phyloP scores from a whole-genome alignment of 1,139 yeast species.

The Blastobotrys elegans region DNA sequence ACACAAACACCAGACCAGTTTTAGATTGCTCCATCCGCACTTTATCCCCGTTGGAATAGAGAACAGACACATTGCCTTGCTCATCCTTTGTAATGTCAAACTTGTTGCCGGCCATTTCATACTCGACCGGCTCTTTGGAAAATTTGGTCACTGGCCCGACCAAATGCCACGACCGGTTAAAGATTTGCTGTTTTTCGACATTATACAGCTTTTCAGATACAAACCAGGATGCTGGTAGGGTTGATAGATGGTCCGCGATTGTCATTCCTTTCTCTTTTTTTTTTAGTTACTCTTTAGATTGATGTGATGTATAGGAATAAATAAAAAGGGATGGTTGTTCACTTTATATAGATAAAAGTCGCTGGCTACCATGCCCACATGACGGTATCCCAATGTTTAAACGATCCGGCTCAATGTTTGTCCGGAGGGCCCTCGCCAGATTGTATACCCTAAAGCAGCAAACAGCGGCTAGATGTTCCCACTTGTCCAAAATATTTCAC shows the following conservation, averaged over 20 bases:
- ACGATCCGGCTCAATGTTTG: too few relatives aligned
- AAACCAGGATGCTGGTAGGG: constrained; percentile 14
- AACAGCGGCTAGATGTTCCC: neutral
- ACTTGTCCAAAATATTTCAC: neutral
- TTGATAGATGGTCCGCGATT: constrained; percentile 4
- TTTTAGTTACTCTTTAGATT: neutral
- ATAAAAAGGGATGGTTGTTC: neutral
- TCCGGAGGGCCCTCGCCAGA: too few relatives aligned
- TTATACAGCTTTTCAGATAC: constrained; percentile 10
- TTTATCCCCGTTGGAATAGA: neutral
- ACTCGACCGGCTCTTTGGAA: constrained; percentile 8
- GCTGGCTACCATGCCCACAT: neutral
- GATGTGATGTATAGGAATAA: neutral
- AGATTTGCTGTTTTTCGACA: constrained; percentile 10
- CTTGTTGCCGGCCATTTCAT: constrained; percentile 10
- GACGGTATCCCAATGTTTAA: neutral
- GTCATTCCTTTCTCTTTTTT: neutral
- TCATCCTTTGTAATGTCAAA: constrained; percentile 8
- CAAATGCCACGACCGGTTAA: constrained; percentile 11
- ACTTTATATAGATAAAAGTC: neutral
- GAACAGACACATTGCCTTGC: neutral
- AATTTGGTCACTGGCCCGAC: constrained; percentile 14
- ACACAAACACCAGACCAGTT: constrained; percentile 13
- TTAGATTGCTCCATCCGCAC: constrained; percentile 10
- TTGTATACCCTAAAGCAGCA: neutral